phyloP scores from a whole-genome alignment of 2,329 filamentous ascomycete genomes.

The Macroventuria anomochaeta region DNA sequence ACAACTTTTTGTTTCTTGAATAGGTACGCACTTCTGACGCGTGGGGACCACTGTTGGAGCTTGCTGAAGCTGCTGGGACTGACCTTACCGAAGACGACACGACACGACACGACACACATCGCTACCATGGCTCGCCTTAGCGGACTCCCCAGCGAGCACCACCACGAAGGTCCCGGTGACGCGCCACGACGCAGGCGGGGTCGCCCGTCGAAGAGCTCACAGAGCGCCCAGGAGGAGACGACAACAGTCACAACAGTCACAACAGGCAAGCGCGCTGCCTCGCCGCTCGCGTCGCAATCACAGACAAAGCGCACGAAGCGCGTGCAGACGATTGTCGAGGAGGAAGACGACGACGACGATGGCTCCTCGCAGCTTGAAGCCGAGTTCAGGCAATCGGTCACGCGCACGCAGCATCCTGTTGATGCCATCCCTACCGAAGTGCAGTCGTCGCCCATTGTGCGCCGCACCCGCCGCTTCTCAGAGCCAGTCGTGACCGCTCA shows the following conservation, averaged over 20 bases:
- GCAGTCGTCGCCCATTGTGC: slow-evolving; percentile 24
- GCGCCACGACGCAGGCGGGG: slow-evolving; percentile 41
- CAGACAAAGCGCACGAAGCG: slow-evolving; percentile 45
- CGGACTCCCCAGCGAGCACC: slow-evolving; percentile 46
- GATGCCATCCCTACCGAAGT: slow-evolving; percentile 24
- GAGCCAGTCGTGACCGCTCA: slow-evolving; percentile 38
- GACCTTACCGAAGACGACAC: slow-evolving; percentile 10
- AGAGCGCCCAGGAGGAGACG: slow-evolving; percentile 22
- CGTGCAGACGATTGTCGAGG: slow-evolving; percentile 25
- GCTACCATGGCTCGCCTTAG: slow-evolving; percentile 44
- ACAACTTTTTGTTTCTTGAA: slow-evolving; percentile 21
- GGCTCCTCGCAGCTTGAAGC: slow-evolving; percentile 36
- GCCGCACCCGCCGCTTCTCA: slow-evolving; percentile 42
- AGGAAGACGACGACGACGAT: slow-evolving; percentile 33
- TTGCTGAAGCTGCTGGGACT: neutral
- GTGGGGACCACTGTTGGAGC: neutral
- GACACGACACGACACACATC: slow-evolving; percentile 3
- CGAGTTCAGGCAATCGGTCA: slow-evolving; percentile 42
- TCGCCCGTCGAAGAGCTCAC: slow-evolving; percentile 36
- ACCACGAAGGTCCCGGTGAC: slow-evolving; percentile 45
- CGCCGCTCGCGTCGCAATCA: slow-evolving; percentile 33
- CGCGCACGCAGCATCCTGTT: slow-evolving; percentile 27
- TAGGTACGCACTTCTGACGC: slow-evolving; percentile 11
- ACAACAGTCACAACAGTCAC: slow-evolving; percentile 7
- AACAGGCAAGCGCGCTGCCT: slow-evolving; percentile 38